phyloP scores from a whole-genome alignment of 306 rosid genomes.

The Corylus avellana region DNA sequence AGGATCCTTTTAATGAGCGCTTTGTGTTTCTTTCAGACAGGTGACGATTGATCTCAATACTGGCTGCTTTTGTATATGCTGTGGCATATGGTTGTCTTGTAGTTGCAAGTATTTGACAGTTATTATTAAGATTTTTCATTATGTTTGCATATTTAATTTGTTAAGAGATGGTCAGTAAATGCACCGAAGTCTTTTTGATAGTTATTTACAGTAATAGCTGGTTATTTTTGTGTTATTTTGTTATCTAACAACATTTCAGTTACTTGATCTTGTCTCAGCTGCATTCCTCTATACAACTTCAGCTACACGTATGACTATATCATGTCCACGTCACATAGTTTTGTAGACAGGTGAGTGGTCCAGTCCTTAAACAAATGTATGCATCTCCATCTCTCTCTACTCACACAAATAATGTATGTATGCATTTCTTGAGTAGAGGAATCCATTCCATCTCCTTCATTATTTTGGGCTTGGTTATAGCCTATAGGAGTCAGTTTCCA shows the following conservation, averaged over 20 bases:
- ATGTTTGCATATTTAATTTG: slow-evolving; percentile 11
- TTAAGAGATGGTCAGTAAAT: slow-evolving; percentile 4
- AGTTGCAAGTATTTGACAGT: neutral
- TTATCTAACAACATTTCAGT: slow-evolving; percentile 63
- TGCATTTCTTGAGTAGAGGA: neutral
- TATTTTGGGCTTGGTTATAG: neutral
- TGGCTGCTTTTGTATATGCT: slow-evolving; percentile 12
- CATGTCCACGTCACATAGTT: slow-evolving; percentile 83
- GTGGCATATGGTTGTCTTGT: slow-evolving; percentile 9
- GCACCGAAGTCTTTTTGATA: neutral
- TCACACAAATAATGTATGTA: neutral
- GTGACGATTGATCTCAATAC: slow-evolving; percentile 62
- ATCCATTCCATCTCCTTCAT: neutral
- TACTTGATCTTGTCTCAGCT: slow-evolving; percentile 79
- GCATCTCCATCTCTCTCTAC: neutral
- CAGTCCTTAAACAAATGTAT: neutral
- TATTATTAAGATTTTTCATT: neutral
- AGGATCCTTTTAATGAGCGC: slow-evolving; percentile 80
- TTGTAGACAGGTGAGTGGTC: slow-evolving; percentile 85
- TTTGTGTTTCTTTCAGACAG: slow-evolving; percentile 97
- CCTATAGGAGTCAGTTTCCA: neutral
- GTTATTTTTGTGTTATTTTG: slow-evolving; percentile 1
- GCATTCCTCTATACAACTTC: slow-evolving; percentile 96
- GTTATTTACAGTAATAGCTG: neutral
- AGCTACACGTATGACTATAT: slow-evolving; percentile 85